Conservation (phyloP, 2,329 filamentous ascomycete species). For the Rhinocladiella mackenziei region DNA sequence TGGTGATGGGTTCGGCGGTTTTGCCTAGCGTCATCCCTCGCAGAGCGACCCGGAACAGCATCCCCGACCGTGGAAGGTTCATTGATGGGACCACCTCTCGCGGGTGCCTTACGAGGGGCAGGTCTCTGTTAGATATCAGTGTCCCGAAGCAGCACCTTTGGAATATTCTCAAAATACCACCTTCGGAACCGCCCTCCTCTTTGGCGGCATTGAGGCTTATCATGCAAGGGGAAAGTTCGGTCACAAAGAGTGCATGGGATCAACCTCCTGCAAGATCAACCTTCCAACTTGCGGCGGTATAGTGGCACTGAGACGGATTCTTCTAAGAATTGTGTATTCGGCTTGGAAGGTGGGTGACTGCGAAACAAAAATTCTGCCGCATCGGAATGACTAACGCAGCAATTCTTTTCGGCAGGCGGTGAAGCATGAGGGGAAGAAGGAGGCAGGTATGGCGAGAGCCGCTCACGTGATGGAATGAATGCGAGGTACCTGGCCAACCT, state of each 20-base stretch:
- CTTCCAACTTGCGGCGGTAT: no score
- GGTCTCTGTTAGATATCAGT: conserved; percentile 2
- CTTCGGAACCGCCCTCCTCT: conserved; percentile 25
- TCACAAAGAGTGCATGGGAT: no score
- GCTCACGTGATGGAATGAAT: no score
- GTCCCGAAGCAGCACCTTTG: background rate
- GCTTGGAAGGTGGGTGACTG: no score
- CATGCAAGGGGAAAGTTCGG: background rate
- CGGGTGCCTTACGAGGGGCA: conserved; percentile 12
- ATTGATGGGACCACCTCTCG: conserved; percentile 5
- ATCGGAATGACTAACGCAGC: background rate
- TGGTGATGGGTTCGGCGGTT: conserved; percentile 18
- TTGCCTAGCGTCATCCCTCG: conserved; percentile 15
- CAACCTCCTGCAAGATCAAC: no score
- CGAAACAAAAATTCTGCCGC: conserved; percentile 8
- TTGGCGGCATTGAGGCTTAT: conserved; percentile 26
- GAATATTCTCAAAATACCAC: conserved; percentile 11
- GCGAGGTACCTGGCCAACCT: no score
- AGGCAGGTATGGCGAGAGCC: conserved; percentile 1
- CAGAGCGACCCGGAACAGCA: background rate
- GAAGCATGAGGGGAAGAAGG: conserved; percentile 1
- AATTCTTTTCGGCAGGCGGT: conserved; percentile 5
- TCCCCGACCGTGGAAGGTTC: conserved; percentile 2
- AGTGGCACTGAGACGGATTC: no score
- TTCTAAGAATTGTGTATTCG: no score